These are phyloP conservation scores for Paralagenidium karlingii DNA, from an alignment of 352 stramenopile genomes.

Conservation along the genomic window DNA sequence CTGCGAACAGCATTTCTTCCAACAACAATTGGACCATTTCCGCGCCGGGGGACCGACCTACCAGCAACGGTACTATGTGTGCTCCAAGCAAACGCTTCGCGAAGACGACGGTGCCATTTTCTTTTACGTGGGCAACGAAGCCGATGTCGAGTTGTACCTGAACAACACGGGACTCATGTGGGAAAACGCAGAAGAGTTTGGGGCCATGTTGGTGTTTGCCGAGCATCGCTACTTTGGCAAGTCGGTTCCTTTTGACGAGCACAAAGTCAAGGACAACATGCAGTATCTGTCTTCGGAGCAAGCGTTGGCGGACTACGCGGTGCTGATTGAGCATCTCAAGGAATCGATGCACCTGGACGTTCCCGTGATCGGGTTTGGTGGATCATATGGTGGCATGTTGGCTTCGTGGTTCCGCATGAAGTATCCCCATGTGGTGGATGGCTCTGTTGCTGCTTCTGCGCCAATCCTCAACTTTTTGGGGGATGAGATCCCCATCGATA, in stretches of 20 bases:
- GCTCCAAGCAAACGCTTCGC: slow-evolving; percentile 39
- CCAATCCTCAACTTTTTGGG: slow-evolving; percentile 70
- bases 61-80: slow-evolving; percentile 85
- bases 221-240: slow-evolving; percentile 96
- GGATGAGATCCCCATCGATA: slow-evolving; percentile 46
- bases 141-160: slow-evolving; percentile 89
- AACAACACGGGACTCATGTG: slow-evolving; percentile 95
- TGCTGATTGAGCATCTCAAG: slow-evolving; percentile 43
- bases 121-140: slow-evolving; percentile 94
- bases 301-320: slow-evolving; percentile 82
- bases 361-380: slow-evolving; percentile 87
- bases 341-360: slow-evolving; percentile 27
- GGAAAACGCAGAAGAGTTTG: slow-evolving; percentile 87
- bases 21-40: slow-evolving; percentile 71
- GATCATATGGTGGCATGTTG: slow-evolving; percentile 91
- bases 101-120: slow-evolving; percentile 66
- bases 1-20: slow-evolving; percentile 62
- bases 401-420: slow-evolving; percentile 86
- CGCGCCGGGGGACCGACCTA: slow-evolving; percentile 44
- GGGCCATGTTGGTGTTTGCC: slow-evolving; percentile 90
- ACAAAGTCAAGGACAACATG: slow-evolving; percentile 34
- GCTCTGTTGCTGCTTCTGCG: slow-evolving; percentile 86
- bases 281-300: slow-evolving; percentile 78
- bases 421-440: slow-evolving; percentile 85
- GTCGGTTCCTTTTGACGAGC: slow-evolving; percentile 63